Base-by-base conservation (phyloP, 805 yeast genomes). In the Ogataea minuta region DNA sequence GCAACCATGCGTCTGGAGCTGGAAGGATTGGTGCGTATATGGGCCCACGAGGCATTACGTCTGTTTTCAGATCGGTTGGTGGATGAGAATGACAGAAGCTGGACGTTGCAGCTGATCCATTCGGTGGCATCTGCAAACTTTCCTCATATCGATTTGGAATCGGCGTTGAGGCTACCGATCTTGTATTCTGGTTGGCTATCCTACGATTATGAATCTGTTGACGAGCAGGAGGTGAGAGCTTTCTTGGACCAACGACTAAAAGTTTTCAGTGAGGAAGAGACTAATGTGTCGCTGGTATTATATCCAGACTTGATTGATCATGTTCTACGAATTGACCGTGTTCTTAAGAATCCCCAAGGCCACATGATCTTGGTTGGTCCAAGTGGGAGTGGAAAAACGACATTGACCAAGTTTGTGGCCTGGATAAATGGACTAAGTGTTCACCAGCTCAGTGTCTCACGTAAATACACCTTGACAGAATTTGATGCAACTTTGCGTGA, bases 361-460 rank as follows among this genome's bases (percentile, higher is more conserved):
- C 98, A 91, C 59, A 60, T 86, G 69, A 85, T 91, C 47, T 57
- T 91, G 27, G 83, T 86, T 14, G 98, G 97, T 0, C 77, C 86
- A 1, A 74, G 87, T 38, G 76, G 95, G 1, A 77, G 89, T 49
- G 97, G 97, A 1, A 86, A 85, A 57, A 73, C 87, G 0, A 81
- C 90, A 0, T 53, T 89, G 38, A 69, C 84, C 0, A 75, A 79
- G 45, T 91, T 91, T 70, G 96, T 86, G 4, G 79, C 95, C 0
- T 91, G 98, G 98, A 76, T 89, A 64, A 84, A 85, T 57, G 96
- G 96, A 0, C 55, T 86, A 13, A 72, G 67, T 19, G 69, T 79
- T 0, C 63, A 71, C 13, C 85, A 80, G 45, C 68, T 91, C 24
- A 66, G 64, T 26, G 83, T 84, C 0, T 70, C 72, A 17, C 59